Evolutionary conservation across 2,329 filamentous ascomycete genomes (phyloP).

Genomic region (Elsinoe perseae): DNA sequence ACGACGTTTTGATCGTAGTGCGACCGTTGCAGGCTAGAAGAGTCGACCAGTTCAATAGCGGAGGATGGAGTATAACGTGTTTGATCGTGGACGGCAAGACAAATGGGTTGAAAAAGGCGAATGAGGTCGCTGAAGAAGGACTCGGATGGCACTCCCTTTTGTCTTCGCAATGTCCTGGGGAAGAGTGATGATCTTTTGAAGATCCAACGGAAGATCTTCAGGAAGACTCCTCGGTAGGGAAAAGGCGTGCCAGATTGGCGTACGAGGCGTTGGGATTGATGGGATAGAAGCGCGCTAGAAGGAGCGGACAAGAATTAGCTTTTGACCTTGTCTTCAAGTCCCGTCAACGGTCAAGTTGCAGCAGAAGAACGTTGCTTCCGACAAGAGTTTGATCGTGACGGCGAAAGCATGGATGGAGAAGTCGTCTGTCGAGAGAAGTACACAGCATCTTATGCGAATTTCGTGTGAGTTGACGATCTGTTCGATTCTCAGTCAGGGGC

Average conservation of each 20-base stretch:
- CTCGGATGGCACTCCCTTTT: neutral
- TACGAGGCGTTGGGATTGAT: neutral
- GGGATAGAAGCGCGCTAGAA: constrained; percentile 12
- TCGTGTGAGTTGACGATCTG: neutral
- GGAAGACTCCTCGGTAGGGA: neutral
- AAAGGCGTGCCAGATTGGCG: neutral
- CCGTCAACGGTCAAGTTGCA: constrained; percentile 2
- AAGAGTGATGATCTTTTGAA: neutral
- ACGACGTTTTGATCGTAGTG: constrained; percentile 13
- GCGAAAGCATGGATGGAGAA: neutral
- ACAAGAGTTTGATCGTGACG: neutral
- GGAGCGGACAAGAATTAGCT: neutral
- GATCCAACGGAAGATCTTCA: constrained; percentile 11
- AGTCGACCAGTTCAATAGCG: constrained; percentile 12
- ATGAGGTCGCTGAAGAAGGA: neutral
- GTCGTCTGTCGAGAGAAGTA: too few species aligned
- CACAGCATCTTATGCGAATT: too few species aligned
- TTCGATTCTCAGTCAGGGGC: neutral
- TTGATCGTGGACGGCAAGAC: constrained; percentile 10
- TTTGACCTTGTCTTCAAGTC: constrained; percentile 12
- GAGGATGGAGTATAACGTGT: constrained; percentile 11
- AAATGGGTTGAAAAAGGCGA: neutral
- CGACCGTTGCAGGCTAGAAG: constrained; percentile 15
- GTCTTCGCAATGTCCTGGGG: neutral
- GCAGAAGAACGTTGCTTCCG: constrained; percentile 1